Conservation (phyloP, 2,329 filamentous ascomycete species). For the Tolypocladium ophioglossoides region DNA sequence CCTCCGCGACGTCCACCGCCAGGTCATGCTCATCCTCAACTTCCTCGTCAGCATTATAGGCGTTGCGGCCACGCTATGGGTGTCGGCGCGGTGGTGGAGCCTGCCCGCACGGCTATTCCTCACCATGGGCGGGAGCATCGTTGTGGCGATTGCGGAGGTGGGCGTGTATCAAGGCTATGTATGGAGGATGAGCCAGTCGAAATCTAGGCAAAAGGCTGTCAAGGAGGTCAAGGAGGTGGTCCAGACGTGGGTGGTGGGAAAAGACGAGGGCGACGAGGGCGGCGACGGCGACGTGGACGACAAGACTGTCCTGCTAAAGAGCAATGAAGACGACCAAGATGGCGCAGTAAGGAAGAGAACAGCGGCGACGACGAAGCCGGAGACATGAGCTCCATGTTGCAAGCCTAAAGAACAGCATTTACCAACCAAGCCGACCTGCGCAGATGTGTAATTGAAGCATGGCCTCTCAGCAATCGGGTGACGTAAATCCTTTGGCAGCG, state of each 20-base stretch:
- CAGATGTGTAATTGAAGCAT: background rate
- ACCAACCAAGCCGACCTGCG: background rate
- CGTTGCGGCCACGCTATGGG: conserved; percentile 66
- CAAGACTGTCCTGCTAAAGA: background rate
- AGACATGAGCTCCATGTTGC: background rate
- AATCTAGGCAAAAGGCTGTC: conserved; percentile 46
- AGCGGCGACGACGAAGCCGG: conserved; percentile 2
- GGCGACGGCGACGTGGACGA: conserved; percentile 7
- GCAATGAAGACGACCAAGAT: background rate
- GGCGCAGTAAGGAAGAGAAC: conserved; percentile 15
- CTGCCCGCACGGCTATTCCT: conserved; percentile 59
- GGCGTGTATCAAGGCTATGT: conserved; percentile 68
- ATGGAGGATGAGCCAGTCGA: conserved; percentile 59
- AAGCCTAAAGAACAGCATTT: background rate
- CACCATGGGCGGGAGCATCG: conserved; percentile 56
- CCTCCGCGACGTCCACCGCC: conserved; percentile 66
- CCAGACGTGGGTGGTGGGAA: conserved; percentile 58
- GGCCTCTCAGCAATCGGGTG: too few species aligned
- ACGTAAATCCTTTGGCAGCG: background rate
- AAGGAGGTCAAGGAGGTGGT: conserved; percentile 60
- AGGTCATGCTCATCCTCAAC: conserved; percentile 78
- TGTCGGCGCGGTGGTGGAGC: conserved; percentile 67
- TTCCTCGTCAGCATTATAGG: conserved; percentile 80
- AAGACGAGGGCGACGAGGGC: conserved; percentile 17
- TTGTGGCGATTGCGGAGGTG: conserved; percentile 68